A percentile compares a stretch with the other conserved stretches of the same genome.
Evolutionary conservation across 805 yeast species (phyloP).

Genomic region (Limtongia smithiae): DNA sequence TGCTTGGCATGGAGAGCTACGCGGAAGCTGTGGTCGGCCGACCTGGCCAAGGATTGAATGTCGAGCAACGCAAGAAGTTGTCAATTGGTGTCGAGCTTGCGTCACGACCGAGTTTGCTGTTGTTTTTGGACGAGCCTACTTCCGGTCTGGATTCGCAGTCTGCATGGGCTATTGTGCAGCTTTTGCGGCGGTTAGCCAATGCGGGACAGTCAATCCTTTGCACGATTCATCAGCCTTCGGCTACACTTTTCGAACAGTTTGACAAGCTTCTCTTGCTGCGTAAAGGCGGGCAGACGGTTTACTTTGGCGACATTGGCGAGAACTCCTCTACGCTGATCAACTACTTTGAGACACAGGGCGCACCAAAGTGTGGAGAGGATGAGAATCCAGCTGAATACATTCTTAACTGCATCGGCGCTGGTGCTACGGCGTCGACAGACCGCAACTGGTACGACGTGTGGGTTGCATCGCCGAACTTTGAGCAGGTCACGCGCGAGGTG

Average conservation of each 20-base stretch:
- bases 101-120: conserved; percentile 60
- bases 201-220: conserved; percentile 74
- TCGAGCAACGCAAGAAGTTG: conserved; percentile 63
- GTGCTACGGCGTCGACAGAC: conserved; percentile 60
- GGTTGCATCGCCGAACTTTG: conserved; percentile 47
- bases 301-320: conserved; percentile 76
- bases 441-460: conserved; percentile 66
- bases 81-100: conserved; percentile 71
- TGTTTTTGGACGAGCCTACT: conserved; percentile 66
- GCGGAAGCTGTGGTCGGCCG: conserved; percentile 80
- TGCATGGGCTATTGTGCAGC: conserved; percentile 67
- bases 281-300: conserved; percentile 76
- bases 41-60: conserved; percentile 68
- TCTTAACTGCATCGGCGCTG: conserved; percentile 73
- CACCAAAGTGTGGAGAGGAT: conserved; percentile 55
- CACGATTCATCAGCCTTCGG: conserved; percentile 77
- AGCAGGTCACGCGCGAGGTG: conserved; percentile 37
- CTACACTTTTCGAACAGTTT: conserved; percentile 61
- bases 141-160: conserved; percentile 62
- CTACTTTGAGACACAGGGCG: conserved; percentile 71
- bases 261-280: conserved; percentile 64
- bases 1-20: conserved; percentile 65
- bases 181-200: conserved; percentile 61
- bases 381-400: conserved; percentile 79
- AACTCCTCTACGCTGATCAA: conserved; percentile 54